phyloP scores from a whole-genome alignment of 2,329 filamentous ascomycete genomes.

The Cladosporium sp. region DNA sequence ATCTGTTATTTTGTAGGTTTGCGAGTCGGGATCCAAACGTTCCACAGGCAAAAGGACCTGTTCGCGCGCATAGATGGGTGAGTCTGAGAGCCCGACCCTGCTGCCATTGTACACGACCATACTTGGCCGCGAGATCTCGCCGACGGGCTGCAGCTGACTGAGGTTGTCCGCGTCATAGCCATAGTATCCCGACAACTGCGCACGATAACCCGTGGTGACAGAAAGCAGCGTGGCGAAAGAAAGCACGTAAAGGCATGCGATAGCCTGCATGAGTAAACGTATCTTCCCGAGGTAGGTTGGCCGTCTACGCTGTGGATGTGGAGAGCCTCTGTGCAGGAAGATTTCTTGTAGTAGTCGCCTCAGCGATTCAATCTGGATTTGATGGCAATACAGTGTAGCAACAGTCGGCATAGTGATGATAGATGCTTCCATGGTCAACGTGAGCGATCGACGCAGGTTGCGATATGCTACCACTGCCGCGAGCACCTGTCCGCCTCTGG shows the following conservation, averaged over 20 bases:
- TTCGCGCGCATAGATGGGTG: background rate
- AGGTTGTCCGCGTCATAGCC: background rate
- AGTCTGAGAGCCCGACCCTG: background rate
- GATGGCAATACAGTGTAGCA: background rate
- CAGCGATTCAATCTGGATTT: background rate
- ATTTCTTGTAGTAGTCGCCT: background rate
- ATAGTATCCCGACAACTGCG: background rate
- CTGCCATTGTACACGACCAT: background rate
- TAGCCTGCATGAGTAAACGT: background rate
- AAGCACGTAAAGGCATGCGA: background rate
- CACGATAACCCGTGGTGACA: conserved; percentile 9
- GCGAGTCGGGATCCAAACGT: background rate
- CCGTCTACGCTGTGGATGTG: background rate
- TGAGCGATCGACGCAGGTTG: background rate
- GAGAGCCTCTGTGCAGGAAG: background rate
- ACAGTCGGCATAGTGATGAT: background rate
- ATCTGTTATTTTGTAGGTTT: background rate
- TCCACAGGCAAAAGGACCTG: background rate
- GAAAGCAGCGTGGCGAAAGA: conserved; percentile 1
- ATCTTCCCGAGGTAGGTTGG: background rate
- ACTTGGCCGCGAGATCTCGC: background rate
- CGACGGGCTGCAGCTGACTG: background rate
- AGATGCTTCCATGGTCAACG: background rate
- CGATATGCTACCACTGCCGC: conserved; percentile 9
- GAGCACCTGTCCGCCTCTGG: conserved; percentile 21